phyloP scores from a whole-genome alignment of 1,284 basidiomycete species.

The Leccinum fuscescens region DNA sequence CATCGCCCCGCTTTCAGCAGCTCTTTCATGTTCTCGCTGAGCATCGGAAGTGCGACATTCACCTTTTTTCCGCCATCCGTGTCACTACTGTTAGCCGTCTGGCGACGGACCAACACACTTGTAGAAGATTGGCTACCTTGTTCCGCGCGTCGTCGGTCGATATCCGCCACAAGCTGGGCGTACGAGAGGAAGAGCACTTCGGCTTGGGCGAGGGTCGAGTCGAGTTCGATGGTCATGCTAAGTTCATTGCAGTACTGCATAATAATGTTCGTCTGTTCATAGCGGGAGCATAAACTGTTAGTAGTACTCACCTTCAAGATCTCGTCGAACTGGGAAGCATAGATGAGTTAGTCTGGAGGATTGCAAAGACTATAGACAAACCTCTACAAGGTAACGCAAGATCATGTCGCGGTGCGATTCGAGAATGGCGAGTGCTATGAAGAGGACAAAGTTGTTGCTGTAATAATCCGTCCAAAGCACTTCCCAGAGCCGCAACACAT shows the following conservation, averaged over 20 bases:
- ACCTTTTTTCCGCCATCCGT: slow-evolving; percentile 12
- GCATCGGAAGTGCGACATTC: slow-evolving; percentile 37
- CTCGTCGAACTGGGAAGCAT: slow-evolving; percentile 36
- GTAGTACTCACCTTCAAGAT: slow-evolving; percentile 69
- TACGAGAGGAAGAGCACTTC: slow-evolving; percentile 91
- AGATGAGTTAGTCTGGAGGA: slow-evolving; percentile 8
- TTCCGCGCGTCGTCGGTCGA: slow-evolving; percentile 74
- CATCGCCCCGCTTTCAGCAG: slow-evolving; percentile 46
- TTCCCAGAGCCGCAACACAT: slow-evolving; percentile 92
- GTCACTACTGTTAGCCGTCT: slow-evolving; percentile 7
- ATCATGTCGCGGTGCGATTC: slow-evolving; percentile 94
- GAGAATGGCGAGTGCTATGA: slow-evolving; percentile 90
- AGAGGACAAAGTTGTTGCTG: slow-evolving; percentile 86
- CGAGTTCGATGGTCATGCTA: slow-evolving; percentile 91
- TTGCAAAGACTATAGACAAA: slow-evolving; percentile 35
- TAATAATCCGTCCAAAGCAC: slow-evolving; percentile 94
- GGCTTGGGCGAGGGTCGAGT: slow-evolving; percentile 88
- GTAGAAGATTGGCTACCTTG: slow-evolving; percentile 19
- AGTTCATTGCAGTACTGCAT: slow-evolving; percentile 86
- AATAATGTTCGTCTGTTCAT: slow-evolving; percentile 3
- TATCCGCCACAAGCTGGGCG: slow-evolving; percentile 82
- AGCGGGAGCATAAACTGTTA: neutral
- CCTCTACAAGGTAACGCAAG: slow-evolving; percentile 88
- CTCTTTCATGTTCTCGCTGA: slow-evolving; percentile 60
- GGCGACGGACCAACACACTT: slow-evolving; percentile 32